Percentiles rank a stretch among this genome's conserved stretches.
phyloP scores from a whole-genome alignment of 495 filamentous ascomycete species.

The Aspergillus campestris region DNA sequence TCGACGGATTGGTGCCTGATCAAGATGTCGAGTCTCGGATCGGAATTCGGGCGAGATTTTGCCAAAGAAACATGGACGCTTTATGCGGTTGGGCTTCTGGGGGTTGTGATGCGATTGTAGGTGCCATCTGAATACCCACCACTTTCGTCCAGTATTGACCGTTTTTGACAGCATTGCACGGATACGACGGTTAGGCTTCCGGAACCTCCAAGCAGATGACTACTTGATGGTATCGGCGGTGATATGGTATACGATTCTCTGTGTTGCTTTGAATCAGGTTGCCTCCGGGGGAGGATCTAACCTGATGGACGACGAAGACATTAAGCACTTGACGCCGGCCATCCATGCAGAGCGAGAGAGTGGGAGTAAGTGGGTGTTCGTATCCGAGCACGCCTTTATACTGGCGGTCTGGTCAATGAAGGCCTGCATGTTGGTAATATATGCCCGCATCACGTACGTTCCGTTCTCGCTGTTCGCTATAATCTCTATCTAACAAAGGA shows the following conservation, averaged over 20 bases:
- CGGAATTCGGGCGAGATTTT: slow-evolving; percentile 27
- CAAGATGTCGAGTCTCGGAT: slow-evolving; percentile 28
- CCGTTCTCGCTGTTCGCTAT: too few species aligned
- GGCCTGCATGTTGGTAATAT: slow-evolving; percentile 48
- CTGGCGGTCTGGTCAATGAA: slow-evolving; percentile 44
- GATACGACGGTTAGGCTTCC: slow-evolving; percentile 37
- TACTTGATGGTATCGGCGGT: slow-evolving; percentile 42
- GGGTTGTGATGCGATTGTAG: slow-evolving; percentile 37
- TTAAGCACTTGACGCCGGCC: slow-evolving; percentile 24
- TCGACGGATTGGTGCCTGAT: too few species aligned
- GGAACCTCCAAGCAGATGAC: slow-evolving; percentile 41
- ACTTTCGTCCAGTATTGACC: not conserved
- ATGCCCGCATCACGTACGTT: slow-evolving; percentile 41
- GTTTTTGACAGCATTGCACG: slow-evolving; percentile 32
- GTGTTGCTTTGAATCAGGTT: slow-evolving; percentile 43
- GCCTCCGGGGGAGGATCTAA: slow-evolving; percentile 47
- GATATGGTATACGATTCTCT: slow-evolving; percentile 47
- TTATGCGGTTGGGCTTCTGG: slow-evolving; percentile 36
- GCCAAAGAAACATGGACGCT: slow-evolving; percentile 40
- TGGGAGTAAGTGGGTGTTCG: slow-evolving; percentile 50
- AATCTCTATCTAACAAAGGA: slow-evolving; percentile 5
- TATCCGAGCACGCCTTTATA: slow-evolving; percentile 46
- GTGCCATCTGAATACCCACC: slow-evolving; percentile 6
- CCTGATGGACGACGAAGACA: slow-evolving; percentile 38
- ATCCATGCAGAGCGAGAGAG: slow-evolving; percentile 33